These are phyloP conservation scores for Mitragyna speciosa DNA, from an alignment of 257 asterid genomes.

Conservation along the genomic window DNA sequence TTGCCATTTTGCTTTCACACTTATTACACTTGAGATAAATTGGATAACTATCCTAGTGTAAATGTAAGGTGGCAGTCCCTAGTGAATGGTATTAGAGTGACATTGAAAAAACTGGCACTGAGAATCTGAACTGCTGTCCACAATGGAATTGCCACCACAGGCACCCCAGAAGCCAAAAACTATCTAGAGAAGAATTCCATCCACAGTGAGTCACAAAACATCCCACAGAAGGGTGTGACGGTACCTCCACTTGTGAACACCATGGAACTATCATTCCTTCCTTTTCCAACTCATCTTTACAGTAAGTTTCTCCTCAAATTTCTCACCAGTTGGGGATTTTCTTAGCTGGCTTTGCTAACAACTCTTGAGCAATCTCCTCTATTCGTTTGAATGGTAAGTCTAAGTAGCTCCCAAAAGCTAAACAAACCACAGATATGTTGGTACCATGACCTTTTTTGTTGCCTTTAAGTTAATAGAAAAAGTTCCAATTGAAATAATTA, in stretches of 20 bases:
- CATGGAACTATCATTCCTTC: constrained; percentile 20
- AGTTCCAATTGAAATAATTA: too few relatives aligned
- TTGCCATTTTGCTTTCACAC: too few relatives aligned
- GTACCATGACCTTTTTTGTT: too few relatives aligned
- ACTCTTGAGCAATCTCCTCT: constrained; percentile 24
- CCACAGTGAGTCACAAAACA: constrained; percentile 37
- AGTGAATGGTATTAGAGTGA: too few relatives aligned
- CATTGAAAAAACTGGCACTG: too few relatives aligned
- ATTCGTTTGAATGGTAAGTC: constrained; percentile 28
- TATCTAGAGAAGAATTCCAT: constrained; percentile 51
- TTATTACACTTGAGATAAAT: too few relatives aligned
- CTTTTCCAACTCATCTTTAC: constrained; percentile 3
- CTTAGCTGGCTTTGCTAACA: constrained; percentile 14
- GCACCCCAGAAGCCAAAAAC: constrained; percentile 41
- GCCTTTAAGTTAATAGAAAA: too few relatives aligned
- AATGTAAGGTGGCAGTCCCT: too few relatives aligned
- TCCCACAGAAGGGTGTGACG: constrained; percentile 20
- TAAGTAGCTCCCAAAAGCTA: constrained; percentile 45
- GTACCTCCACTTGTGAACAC: constrained; percentile 27
- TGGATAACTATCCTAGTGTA: too few relatives aligned
- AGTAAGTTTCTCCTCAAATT: not conserved
- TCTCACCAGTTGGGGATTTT: not conserved
- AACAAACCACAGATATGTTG: constrained; percentile 38
- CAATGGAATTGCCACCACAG: constrained; percentile 39
- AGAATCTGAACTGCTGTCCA: too few relatives aligned